These are phyloP conservation scores for Picochlorum sp. DNA, from an alignment of 139 green algal genomes.

Conservation along the genomic window DNA sequence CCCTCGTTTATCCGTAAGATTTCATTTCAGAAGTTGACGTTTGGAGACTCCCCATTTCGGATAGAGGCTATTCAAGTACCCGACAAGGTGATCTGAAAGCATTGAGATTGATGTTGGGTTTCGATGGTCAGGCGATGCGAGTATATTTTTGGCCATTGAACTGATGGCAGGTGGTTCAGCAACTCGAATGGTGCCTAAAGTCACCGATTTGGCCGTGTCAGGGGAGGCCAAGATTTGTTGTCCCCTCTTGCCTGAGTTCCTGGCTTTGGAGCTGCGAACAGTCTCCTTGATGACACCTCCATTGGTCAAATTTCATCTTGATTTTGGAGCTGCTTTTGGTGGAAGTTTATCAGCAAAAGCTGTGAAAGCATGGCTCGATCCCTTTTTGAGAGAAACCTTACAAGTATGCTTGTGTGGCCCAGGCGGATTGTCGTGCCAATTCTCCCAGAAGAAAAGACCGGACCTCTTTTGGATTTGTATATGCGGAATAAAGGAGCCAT, in stretches of 20 bases:
- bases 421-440: conserved; percentile 50
- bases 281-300: conserved; percentile 28
- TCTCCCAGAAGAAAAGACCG: conserved; percentile 32
- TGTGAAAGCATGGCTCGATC: conserved; percentile 47
- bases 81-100: conserved; percentile 20
- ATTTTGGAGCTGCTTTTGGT: conserved; percentile 46
- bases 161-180: conserved; percentile 41
- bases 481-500: conserved; percentile 41
- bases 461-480: conserved; percentile 40
- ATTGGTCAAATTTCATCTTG: conserved; percentile 43
- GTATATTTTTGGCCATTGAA: conserved; percentile 78
- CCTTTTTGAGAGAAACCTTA: conserved; percentile 44
- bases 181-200: conserved; percentile 69
- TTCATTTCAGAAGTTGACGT: conserved; percentile 74
- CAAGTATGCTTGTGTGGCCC: conserved; percentile 50
- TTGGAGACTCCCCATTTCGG: conserved; percentile 72
- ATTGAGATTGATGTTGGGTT: conserved; percentile 63
- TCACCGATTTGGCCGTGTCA: conserved; percentile 69
- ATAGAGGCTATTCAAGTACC: conserved; percentile 43
- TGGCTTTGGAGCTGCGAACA: conserved; percentile 63
- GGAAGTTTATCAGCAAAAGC: conserved; percentile 24
- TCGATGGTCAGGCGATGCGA: conserved; percentile 73
- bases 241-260: conserved; percentile 58
- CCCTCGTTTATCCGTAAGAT: conserved; percentile 67
- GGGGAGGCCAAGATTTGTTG: conserved; percentile 49